Evolutionary conservation across 441 rosid genomes (phyloP), one percentile per base, ranked within the genome.

Genomic region (Jatropha podagrica): DNA sequence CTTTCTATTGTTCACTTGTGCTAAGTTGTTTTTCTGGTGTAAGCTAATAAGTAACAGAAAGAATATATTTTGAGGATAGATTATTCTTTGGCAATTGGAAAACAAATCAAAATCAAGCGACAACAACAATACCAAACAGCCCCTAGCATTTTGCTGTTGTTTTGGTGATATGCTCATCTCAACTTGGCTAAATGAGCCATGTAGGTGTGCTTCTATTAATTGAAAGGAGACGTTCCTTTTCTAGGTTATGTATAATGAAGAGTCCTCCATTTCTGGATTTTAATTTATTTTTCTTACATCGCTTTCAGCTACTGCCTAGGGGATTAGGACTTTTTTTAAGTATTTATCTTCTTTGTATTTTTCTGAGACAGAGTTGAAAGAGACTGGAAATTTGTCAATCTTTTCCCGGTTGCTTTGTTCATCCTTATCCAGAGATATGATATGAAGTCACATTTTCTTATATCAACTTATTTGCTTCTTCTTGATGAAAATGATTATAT

Each of bases 321-420:
- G 51, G 60, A 11, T 38, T 55, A 8, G 15, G 56, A n/a, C 23
- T 23, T 26, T 42, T 71, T 58, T 73, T 20, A 48, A 65, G 38
- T 38, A 11, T 23, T 79, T 54, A 71, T 60, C 12, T 42, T 44
- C 64, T 64, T 78, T 72, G 59, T 60, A 32, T 37, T 68, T 67
- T 54, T 80, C 63, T 8, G n/a, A 51, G 68, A 72, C 26, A 42
- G 56, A 40, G 72, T 32, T 60, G 65, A 63, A 77, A 59, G 46
- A 27, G 71, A 42, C 37, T 71, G 38, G 32, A 76, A 69, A 76
- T 76, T 78, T 74, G 51, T 1, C 52, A 51, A 13, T 38, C 72
- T 51, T 61, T 60, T 69, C 17, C 26, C 23, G 46, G 51, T 26
- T 37, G 4, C 27, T 51, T 38, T 44, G 44, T 32, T 55, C 54